Evolutionary conservation across 2,329 filamentous ascomycete species (phyloP).

Genomic region (Colletotrichum costaricense): DNA sequence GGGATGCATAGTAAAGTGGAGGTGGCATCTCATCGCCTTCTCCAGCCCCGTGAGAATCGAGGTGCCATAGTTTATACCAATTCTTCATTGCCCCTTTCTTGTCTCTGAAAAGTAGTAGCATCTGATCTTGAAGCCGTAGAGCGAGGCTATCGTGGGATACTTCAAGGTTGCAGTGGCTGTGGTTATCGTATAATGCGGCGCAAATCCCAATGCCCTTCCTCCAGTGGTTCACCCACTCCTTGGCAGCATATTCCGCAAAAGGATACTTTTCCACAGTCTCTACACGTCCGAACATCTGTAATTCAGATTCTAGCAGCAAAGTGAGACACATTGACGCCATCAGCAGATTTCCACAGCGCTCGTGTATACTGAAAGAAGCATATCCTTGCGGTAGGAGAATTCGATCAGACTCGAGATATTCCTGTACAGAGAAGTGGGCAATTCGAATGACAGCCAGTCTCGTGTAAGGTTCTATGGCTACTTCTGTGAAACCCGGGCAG

Average conservation of each 20-base stretch:
- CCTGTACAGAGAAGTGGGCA: not conserved
- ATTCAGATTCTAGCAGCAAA: not conserved
- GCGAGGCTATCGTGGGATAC: not conserved
- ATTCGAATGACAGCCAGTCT: fast-evolving
- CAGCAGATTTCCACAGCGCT: not conserved
- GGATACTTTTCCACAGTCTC: not conserved
- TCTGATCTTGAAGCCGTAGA: not conserved
- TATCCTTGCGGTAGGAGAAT: not conserved
- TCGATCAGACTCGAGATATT: not conserved
- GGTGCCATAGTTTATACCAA: not conserved
- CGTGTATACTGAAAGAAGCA: not conserved
- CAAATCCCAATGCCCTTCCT: not conserved
- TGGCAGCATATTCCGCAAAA: not conserved
- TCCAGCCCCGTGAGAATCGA: fast-evolving
- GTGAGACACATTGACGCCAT: not conserved
- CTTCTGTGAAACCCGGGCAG: not conserved
- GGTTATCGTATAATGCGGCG: not conserved
- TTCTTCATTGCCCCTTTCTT: not conserved
- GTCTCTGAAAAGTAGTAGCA: not conserved
- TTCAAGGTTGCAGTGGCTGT: not conserved
- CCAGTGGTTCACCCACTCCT: not conserved
- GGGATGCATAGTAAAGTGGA: not conserved
- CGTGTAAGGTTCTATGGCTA: not conserved
- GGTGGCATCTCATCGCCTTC: not conserved
- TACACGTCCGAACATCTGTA: not conserved